phyloP scores from a whole-genome alignment of 192 early-diverging fungal species.

The Coemansia asiatica region DNA sequence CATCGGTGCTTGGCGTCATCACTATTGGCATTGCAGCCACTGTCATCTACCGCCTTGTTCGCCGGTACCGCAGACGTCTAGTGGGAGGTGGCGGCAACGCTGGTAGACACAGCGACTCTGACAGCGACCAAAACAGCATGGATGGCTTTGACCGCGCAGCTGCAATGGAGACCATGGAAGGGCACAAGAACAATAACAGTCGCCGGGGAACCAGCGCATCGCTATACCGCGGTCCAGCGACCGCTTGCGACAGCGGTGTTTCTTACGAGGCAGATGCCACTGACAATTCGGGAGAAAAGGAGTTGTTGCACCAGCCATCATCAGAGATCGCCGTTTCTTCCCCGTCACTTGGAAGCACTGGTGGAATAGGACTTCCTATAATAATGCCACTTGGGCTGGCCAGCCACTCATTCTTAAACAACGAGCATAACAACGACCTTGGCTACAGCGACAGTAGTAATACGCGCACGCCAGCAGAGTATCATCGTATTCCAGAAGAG shows the following conservation, averaged over 20 bases:
- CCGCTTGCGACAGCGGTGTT: background rate
- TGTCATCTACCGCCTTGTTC: conserved; percentile 41
- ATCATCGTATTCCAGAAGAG: background rate
- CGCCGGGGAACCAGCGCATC: conserved; percentile 1
- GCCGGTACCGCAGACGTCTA: conserved; percentile 21
- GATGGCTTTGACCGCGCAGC: background rate
- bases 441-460: conserved; percentile 1
- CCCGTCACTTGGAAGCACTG: background rate
- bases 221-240: background rate
- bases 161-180: background rate
- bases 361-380: conserved; percentile 2
- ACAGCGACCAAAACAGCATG: conserved; percentile 18
- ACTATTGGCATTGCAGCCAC: conserved; percentile 51
- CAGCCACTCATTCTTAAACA: background rate
- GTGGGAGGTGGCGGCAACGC: conserved; percentile 5
- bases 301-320: background rate
- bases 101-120: background rate
- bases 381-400: background rate
- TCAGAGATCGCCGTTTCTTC: background rate
- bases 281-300: background rate
- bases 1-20: conserved; percentile 46
- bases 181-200: conserved; percentile 3
- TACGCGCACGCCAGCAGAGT: conserved; percentile 11
- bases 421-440: background rate
- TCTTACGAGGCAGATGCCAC: background rate